These are phyloP conservation scores for Entomophthora muscae DNA, from an alignment of 371 early-diverging fungal genomes.

Conservation along the genomic window DNA sequence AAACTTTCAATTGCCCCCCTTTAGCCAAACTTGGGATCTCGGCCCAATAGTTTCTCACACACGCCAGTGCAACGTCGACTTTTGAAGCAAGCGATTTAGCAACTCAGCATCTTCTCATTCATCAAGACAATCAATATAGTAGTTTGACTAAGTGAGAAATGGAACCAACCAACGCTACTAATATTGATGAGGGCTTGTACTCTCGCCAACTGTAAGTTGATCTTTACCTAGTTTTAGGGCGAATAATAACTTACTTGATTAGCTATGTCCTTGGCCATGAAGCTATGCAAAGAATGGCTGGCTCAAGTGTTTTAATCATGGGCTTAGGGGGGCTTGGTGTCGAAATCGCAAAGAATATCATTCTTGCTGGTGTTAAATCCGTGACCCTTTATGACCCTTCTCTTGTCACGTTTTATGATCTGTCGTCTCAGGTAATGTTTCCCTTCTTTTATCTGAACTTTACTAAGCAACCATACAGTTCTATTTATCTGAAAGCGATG, in stretches of 20 bases:
- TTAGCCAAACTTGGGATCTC: no score
- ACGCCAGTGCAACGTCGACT: no score
- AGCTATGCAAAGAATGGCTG: slow-evolving; percentile 98
- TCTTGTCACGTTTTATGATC: slow-evolving; percentile 57
- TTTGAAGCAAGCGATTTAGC: no score
- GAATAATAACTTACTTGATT: slow-evolving; percentile 11
- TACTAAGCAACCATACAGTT: slow-evolving; percentile 44
- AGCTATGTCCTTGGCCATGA: slow-evolving; percentile 98
- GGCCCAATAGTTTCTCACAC: no score
- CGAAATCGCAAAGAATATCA: slow-evolving; percentile 98
- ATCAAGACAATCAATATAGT: no score
- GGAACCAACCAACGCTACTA: not conserved
- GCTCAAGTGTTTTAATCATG: slow-evolving; percentile 89
- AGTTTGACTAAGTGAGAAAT: no score
- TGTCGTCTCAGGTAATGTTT: slow-evolving; percentile 72
- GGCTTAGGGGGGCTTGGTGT: slow-evolving; percentile 96
- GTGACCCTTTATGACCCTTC: slow-evolving; percentile 86
- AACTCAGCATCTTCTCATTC: no score
- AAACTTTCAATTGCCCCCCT: no score
- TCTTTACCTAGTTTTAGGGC: not conserved
- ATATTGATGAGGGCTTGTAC: slow-evolving; percentile 90
- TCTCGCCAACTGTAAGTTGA: slow-evolving; percentile 88
- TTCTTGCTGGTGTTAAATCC: slow-evolving; percentile 97
- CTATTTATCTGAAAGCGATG: slow-evolving; percentile 74
- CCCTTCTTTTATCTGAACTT: not conserved